Conservation (phyloP, 2,329 filamentous ascomycete species). For the Cercospora sojina region DNA sequence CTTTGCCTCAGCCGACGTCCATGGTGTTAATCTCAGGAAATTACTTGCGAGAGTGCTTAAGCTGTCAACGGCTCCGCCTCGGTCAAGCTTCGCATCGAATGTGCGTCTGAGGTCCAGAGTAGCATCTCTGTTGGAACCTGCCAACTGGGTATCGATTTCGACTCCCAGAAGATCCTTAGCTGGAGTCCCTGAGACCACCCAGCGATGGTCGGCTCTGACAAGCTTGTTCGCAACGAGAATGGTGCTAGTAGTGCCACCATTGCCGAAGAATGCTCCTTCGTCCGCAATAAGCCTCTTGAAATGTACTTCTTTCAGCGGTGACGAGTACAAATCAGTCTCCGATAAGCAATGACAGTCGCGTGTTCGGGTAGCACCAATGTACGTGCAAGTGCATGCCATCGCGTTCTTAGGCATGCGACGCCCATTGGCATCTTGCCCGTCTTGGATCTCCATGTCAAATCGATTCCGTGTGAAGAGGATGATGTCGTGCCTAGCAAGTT, state of each 20-base stretch:
- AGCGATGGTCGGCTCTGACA: slow-evolving; percentile 65
- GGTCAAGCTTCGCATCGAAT: slow-evolving; percentile 44
- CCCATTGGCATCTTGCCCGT: slow-evolving; percentile 49
- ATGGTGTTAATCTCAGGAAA: slow-evolving; percentile 75
- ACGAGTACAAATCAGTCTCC: slow-evolving; percentile 50
- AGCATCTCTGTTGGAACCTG: slow-evolving; percentile 18
- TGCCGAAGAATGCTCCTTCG: slow-evolving; percentile 84
- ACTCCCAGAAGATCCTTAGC: slow-evolving; percentile 79
- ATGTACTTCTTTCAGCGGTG: slow-evolving; percentile 67
- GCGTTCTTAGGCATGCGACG: slow-evolving; percentile 36
- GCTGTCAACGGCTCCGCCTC: slow-evolving; percentile 53
- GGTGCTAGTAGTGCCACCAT: slow-evolving; percentile 63
- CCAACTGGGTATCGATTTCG: slow-evolving; percentile 54
- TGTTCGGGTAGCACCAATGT: slow-evolving; percentile 46
- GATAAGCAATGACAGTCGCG: slow-evolving; percentile 48
- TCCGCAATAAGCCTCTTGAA: slow-evolving; percentile 90
- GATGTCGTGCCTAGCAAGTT: slow-evolving; percentile 69
- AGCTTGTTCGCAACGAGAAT: slow-evolving; percentile 56
- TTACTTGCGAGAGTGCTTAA: slow-evolving; percentile 64
- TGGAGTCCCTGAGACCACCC: slow-evolving; percentile 90
- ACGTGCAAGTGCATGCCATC: slow-evolving; percentile 41
- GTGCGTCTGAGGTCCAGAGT: slow-evolving; percentile 43
- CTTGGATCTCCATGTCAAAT: slow-evolving; percentile 67
- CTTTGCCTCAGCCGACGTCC: slow-evolving; percentile 64
- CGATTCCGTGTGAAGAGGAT: slow-evolving; percentile 72